These are phyloP conservation scores for Podospora sp. DNA, from an alignment of 495 filamentous ascomycete species.

Conservation along the genomic window DNA sequence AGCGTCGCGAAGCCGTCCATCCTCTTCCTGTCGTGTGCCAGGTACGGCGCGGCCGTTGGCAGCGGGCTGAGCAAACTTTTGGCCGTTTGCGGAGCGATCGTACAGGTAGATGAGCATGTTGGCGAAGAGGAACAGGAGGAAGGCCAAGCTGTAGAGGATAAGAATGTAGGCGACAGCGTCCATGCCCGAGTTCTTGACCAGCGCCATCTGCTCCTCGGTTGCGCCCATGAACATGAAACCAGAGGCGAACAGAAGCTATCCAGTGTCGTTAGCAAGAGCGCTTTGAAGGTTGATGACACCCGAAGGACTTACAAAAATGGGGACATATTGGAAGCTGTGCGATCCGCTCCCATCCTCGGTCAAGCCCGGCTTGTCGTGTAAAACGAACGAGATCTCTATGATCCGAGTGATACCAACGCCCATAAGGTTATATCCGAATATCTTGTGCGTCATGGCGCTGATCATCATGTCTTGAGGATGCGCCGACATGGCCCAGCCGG, in stretches of 20 bases:
- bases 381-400: conserved; percentile 87
- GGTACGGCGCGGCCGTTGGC: conserved; percentile 45
- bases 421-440: conserved; percentile 97
- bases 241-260: conserved; percentile 85
- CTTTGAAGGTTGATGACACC: background rate
- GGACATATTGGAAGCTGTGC: conserved; percentile 90
- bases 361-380: conserved; percentile 67
- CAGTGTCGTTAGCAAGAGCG: conserved; percentile 12
- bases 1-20: conserved; percentile 65
- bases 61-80: conserved; percentile 14
- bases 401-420: conserved; percentile 79
- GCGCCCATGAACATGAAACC: conserved; percentile 98
- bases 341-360: conserved; percentile 58
- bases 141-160: conserved; percentile 86
- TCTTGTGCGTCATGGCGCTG: conserved; percentile 85
- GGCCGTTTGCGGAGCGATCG: conserved; percentile 54
- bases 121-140: conserved; percentile 86
- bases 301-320: conserved; percentile 83
- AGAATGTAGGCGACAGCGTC: conserved; percentile 90
- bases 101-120: conserved; percentile 84
- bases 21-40: conserved; percentile 47
- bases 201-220: conserved; percentile 90
- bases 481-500: conserved; percentile 91
- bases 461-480: conserved; percentile 82
- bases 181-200: conserved; percentile 71